Conservation (phyloP, 83 land plant genomes). For the Larix sibirica region DNA sequence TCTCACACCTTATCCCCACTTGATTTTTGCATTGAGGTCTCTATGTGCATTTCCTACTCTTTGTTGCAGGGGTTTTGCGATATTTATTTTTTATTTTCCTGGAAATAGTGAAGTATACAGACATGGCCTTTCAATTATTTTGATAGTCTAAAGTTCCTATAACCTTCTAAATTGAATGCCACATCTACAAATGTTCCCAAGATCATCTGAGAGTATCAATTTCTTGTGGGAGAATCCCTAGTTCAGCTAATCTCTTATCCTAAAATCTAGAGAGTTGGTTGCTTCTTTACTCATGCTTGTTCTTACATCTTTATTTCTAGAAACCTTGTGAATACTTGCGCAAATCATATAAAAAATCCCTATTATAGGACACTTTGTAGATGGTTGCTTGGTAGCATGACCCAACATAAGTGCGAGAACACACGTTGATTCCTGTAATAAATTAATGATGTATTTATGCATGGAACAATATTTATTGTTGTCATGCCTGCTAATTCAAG, state of each 20-base stretch:
- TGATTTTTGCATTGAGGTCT: not conserved
- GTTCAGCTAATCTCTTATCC: not conserved
- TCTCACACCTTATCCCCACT: not conserved
- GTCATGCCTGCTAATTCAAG: slow-evolving; percentile 99
- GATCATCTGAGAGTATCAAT: no score
- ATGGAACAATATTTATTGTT: slow-evolving; percentile 96
- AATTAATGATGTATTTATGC: slow-evolving; percentile 11
- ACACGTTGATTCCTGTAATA: not conserved
- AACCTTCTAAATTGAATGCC: no score
- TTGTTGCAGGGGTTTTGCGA: not conserved
- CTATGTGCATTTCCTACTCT: not conserved
- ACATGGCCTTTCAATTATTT: no score
- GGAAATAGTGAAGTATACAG: not conserved
- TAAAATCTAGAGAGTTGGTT: no score
- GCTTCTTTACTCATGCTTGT: slow-evolving; percentile 17
- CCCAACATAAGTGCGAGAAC: not conserved
- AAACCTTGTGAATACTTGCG: not conserved
- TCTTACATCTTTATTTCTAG: not conserved
- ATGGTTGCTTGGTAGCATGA: not conserved
- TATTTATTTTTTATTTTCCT: not conserved
- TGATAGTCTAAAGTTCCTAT: no score
- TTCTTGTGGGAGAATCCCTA: no score
- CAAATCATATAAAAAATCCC: not conserved
- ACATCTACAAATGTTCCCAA: no score
- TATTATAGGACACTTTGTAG: not conserved